Conservation (phyloP, 2,329 filamentous ascomycete genomes). For the Diaporthe caulivora region DNA sequence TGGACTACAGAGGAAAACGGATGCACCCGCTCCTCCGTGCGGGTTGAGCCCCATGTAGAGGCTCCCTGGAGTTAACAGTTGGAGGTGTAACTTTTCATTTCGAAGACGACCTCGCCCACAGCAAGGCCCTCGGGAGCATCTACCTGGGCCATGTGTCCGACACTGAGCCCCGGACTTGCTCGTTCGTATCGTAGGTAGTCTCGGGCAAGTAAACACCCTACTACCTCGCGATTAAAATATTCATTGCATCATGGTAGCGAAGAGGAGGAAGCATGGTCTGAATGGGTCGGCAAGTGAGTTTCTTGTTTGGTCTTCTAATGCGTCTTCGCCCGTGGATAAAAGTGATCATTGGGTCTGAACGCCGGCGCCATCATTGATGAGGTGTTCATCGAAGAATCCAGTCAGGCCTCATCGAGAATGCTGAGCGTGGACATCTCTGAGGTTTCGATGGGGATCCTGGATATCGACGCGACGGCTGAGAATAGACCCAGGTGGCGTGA, state of each 20-base stretch:
- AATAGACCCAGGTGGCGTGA: not conserved
- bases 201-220: constrained; percentile 56
- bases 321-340: not conserved
- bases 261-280: constrained; percentile 38
- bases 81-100: too few species aligned
- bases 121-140: constrained; percentile 36
- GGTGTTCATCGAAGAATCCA: not conserved
- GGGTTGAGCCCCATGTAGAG: too few species aligned
- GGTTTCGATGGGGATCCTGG: not conserved
- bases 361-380: constrained; percentile 40
- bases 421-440: not conserved
- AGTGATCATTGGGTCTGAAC: too few species aligned
- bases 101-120: too few species aligned
- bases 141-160: constrained; percentile 45
- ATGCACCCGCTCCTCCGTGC: too few species aligned
- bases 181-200: constrained; percentile 58
- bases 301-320: not conserved
- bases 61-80: too few species aligned
- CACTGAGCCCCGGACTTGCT: constrained; percentile 51
- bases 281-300: not conserved
- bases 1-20: too few species aligned
- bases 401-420: too few species aligned
- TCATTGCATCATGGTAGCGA: constrained; percentile 40
- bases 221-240: constrained; percentile 51
- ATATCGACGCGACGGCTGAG: not conserved